These are phyloP conservation scores for Ophiobolus disseminans DNA, from an alignment of 2,329 filamentous ascomycete species.

Conservation along the genomic window DNA sequence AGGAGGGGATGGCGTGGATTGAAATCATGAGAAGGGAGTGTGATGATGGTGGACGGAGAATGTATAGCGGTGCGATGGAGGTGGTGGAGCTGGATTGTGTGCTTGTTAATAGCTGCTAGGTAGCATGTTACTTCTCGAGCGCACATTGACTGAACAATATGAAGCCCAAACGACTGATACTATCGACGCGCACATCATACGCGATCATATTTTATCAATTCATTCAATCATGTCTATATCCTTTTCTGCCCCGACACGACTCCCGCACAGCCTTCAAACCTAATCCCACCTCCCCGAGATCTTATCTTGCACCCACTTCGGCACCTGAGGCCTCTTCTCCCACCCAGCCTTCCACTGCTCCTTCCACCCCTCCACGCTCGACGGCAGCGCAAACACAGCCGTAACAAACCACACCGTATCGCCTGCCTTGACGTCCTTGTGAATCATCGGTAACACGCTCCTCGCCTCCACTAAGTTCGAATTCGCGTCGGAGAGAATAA, in stretches of 20 bases:
- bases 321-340: conserved; percentile 65
- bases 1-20: too few species aligned
- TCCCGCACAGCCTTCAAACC: neutral
- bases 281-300: conserved; percentile 48
- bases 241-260: neutral
- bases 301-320: conserved; percentile 65
- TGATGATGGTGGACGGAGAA: too few species aligned
- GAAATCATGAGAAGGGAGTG: too few species aligned
- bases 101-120: too few species aligned
- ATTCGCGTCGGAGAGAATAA: conserved; percentile 80
- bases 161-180: too few species aligned
- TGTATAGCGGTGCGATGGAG: too few species aligned
- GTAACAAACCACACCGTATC: conserved; percentile 71
- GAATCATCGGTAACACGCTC: conserved; percentile 74
- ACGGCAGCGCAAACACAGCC: conserved; percentile 74
- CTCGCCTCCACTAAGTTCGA: conserved; percentile 77
- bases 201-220: too few species aligned
- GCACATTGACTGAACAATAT: too few species aligned
- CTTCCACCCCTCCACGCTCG: conserved; percentile 59
- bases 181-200: too few species aligned
- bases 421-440: conserved; percentile 65
- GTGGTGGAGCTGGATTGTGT: too few species aligned
- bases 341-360: conserved; percentile 57
- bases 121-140: too few species aligned
- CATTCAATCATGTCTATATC: neutral